Evolutionary conservation across 306 rosid genomes (phyloP), one percentile per base, ranked within the genome.

Genomic region (Malus sylvestris): DNA sequence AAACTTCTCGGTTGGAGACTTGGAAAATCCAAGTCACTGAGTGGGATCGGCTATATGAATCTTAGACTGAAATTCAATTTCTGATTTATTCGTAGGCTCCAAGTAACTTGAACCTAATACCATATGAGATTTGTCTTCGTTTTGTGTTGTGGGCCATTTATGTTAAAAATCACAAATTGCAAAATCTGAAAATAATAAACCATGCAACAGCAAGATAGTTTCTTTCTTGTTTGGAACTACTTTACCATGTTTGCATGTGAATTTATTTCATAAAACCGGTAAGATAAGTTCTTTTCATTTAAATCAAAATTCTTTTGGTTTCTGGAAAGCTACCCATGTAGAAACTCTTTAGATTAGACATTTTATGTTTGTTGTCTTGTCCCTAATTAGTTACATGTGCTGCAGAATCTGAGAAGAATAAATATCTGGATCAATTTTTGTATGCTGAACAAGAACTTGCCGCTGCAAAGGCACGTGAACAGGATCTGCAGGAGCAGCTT

Each of bases 381-480:
- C 11, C 64, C 73, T 74, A 22, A 67, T 51, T 84, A 11, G n/a
- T 69, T 72, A 38, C 61, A 60, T 71, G 77, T 75, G 76, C 45
- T 77, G 60, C 86, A 91, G 97, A 89, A 74, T 79, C 85, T 15
- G 97, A 92, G 84, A 88, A 88, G 88, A 91, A 89, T 81, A 88
- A 84, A 70, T 82, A 83, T 78, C 73, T 83, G 82, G 97, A 95
- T 60, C 87, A 85, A 80, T 87, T 89, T 55, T 74, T 89, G 35
- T 78, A 84, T 58, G 73, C 81, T 0, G 86, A 95, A 68, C 97
- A 95, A 81, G 97, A 95, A 83, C 97, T 95, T 30, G 92, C 96
- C 25, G 98, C 98, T 76, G 87, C 97, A 38, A 90, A 86, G 85
- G 93, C 89, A 59, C 96, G 97, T 2, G 92, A 95, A 74, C 83